These are phyloP conservation scores for Phlegmacium glaucopus DNA, from an alignment of 768 basidiomycete genomes.

Conservation along the genomic window DNA sequence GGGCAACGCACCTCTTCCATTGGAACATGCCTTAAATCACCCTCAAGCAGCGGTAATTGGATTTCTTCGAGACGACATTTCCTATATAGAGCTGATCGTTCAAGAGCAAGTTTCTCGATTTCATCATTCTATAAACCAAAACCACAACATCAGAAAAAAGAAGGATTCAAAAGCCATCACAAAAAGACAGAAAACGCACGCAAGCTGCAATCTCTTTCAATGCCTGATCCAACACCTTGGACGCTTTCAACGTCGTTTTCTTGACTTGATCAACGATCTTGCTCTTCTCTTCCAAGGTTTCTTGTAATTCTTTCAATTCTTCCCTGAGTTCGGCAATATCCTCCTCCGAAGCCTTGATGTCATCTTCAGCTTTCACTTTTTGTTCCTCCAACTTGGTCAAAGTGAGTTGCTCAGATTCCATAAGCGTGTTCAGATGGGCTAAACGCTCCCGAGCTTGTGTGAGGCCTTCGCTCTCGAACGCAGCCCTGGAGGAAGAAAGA, in stretches of 20 bases:
- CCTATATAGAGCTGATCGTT: conserved; percentile 83
- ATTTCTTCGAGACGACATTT: conserved; percentile 95
- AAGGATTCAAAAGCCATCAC: background rate
- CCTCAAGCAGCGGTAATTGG: conserved; percentile 69
- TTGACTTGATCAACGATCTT: conserved; percentile 76
- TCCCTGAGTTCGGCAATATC: conserved; percentile 55
- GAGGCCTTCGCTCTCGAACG: conserved; percentile 81
- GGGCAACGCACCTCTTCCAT: conserved; percentile 80
- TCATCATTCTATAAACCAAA: conserved; percentile 52
- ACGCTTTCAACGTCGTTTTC: conserved; percentile 62
- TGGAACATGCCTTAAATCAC: conserved; percentile 81
- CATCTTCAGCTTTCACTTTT: conserved; percentile 50
- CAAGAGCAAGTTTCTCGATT: conserved; percentile 83
- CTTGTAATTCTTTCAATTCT: conserved; percentile 58
- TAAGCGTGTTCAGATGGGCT: conserved; percentile 45
- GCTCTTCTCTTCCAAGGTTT: conserved; percentile 67
- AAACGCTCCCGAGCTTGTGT: conserved; percentile 62
- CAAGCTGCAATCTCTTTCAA: conserved; percentile 86
- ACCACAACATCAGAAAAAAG: background rate
- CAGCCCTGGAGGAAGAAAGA: conserved; percentile 44
- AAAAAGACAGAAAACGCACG: conserved; percentile 44
- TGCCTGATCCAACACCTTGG: conserved; percentile 78
- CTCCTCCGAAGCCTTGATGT: conserved; percentile 57
- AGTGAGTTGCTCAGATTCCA: conserved; percentile 49
- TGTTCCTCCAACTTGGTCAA: conserved; percentile 52